Evolutionary conservation across 2,329 filamentous ascomycete genomes (phyloP).

Genomic region (Aphanocladium album): DNA sequence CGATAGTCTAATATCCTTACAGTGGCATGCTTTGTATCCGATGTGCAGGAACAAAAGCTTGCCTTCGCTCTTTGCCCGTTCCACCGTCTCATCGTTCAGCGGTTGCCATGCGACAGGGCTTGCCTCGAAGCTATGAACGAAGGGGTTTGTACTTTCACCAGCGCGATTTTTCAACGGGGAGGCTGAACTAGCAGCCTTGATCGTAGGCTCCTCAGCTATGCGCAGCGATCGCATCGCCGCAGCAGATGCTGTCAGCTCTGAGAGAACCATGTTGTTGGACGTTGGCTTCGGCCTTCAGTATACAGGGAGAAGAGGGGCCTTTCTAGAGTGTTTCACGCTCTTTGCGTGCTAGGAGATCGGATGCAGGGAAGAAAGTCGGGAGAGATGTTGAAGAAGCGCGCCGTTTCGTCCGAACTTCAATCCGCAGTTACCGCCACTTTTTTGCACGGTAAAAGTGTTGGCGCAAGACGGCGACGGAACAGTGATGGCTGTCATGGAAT

Average conservation of each 20-base stretch:
- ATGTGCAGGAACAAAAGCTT: constrained; percentile 90
- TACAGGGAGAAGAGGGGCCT: not conserved
- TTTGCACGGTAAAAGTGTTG: not conserved
- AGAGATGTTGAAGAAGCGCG: not conserved
- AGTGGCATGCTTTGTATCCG: constrained; percentile 92
- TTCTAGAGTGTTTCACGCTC: not conserved
- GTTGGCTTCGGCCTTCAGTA: not conserved
- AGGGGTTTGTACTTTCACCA: constrained; percentile 41
- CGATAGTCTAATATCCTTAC: constrained; percentile 47
- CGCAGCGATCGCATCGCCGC: constrained; percentile 26
- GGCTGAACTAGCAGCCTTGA: constrained; percentile 13
- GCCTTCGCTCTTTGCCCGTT: constrained; percentile 73
- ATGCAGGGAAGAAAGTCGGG: not conserved
- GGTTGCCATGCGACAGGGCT: constrained; percentile 91
- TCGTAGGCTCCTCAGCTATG: constrained; percentile 19
- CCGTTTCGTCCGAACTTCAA: not conserved
- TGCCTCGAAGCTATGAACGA: constrained; percentile 66
- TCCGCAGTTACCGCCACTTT: not conserved
- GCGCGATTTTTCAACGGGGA: constrained; percentile 32
- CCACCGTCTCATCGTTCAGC: constrained; percentile 72
- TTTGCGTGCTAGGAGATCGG: not conserved
- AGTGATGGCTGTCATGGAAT: constrained; percentile 8
- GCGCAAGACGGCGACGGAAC: constrained; percentile 1
- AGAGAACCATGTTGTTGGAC: constrained; percentile 29
- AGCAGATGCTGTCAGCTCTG: constrained; percentile 33